phyloP scores from a whole-genome alignment of 352 stramenopile genomes.

The Pythium dissotocum region DNA sequence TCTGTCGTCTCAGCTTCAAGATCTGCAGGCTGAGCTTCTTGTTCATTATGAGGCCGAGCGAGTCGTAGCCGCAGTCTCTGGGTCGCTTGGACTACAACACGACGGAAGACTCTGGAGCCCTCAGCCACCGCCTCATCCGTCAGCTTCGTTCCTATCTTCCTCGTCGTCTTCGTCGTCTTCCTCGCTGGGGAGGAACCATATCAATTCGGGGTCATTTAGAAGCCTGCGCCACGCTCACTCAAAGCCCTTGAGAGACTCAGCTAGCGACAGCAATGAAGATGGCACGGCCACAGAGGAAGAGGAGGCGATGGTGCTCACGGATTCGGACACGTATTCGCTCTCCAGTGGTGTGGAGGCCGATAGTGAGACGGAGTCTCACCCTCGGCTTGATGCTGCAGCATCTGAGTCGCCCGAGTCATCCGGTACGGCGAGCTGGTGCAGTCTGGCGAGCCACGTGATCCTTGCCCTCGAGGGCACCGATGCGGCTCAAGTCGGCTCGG shows the following conservation, averaged over 20 bases:
- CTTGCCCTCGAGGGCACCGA: conserved; percentile 6
- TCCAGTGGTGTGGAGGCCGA: conserved; percentile 14
- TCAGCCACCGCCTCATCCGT: conserved; percentile 11
- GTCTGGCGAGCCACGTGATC: conserved; percentile 23
- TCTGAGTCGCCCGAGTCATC: background rate
- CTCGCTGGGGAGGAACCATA: background rate
- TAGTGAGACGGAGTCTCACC: conserved; percentile 4
- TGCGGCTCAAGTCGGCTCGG: background rate
- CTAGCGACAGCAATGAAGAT: background rate
- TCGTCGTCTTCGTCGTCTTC: background rate
- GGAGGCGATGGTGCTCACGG: conserved; percentile 4
- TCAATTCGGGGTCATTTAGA: background rate
- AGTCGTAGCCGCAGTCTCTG: background rate
- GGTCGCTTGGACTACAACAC: background rate
- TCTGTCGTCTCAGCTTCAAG: conserved; percentile 33
- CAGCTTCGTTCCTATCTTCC: background rate
- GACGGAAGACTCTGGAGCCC: conserved; percentile 17
- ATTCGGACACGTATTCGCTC: conserved; percentile 21
- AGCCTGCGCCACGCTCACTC: background rate
- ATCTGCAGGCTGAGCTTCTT: conserved; percentile 36
- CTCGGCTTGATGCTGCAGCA: background rate
- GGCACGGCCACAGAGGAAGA: background rate
- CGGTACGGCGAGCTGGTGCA: conserved; percentile 16
- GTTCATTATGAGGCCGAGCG: conserved; percentile 10
- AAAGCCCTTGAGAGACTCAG: background rate